These are phyloP conservation scores for Populus alba DNA, from an alignment of 345 rosid species.

Conservation along the genomic window DNA sequence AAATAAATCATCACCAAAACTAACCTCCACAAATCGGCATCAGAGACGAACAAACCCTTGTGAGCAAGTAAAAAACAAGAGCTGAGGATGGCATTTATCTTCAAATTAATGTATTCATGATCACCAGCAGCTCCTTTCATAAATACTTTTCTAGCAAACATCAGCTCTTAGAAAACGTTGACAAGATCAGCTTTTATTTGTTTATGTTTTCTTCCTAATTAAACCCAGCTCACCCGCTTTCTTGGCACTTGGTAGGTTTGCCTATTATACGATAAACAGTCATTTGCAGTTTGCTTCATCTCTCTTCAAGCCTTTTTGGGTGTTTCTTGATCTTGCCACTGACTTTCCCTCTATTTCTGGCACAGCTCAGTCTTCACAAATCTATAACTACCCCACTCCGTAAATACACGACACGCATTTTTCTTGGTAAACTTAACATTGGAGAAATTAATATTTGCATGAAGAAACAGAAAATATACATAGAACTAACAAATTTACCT, in stretches of 20 bases:
- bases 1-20: background rate
- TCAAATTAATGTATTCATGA: background rate
- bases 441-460: no score
- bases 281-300: constrained; percentile 12
- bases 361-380: background rate
- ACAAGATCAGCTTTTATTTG: background rate
- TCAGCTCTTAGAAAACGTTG: no score
- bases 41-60: constrained; percentile 12
- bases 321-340: background rate
- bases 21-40: background rate
- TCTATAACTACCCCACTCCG: background rate
- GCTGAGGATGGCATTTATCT: background rate
- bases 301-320: background rate
- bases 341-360: background rate
- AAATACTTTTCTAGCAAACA: background rate
- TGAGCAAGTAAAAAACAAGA: background rate
- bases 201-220: constrained; percentile 12
- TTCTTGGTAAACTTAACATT: no score
- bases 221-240: no score
- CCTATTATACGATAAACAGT: constrained; percentile 9
- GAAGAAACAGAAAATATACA: no score
- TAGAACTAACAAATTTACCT: no score
- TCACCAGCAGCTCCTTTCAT: constrained; percentile 7
- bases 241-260: constrained; percentile 7
- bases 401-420: no score